Conservation (phyloP, 345 rosid genomes). For the Moricandia moricandioides region DNA sequence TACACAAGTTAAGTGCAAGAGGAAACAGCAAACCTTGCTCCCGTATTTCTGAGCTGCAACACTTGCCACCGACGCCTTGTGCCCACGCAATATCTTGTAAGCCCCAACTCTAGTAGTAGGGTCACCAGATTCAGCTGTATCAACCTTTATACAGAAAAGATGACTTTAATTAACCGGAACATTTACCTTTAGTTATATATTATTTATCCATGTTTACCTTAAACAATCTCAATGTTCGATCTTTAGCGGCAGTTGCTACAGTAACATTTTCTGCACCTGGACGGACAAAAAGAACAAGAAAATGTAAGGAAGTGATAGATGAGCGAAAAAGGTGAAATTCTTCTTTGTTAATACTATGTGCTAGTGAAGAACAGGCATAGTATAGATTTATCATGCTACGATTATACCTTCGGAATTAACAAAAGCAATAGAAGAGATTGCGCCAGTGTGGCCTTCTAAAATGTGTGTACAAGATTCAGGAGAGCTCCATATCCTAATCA, state of each 20-base stretch:
- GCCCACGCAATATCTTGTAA: slow-evolving; percentile 80
- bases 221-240: slow-evolving; percentile 83
- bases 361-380: neutral
- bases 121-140: slow-evolving; percentile 42
- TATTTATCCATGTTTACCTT: slow-evolving; percentile 54
- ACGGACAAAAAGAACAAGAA: slow-evolving; percentile 15
- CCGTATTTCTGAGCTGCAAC: slow-evolving; percentile 67
- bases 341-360: neutral
- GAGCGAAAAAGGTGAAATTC: neutral
- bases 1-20: slow-evolving; percentile 14
- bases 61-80: slow-evolving; percentile 83
- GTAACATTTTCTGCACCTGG: slow-evolving; percentile 50
- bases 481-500: slow-evolving; percentile 74
- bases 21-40: slow-evolving; percentile 53
- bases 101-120: slow-evolving; percentile 54
- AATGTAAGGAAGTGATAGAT: neutral
- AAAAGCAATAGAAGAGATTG: slow-evolving; percentile 69
- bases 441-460: slow-evolving; percentile 75
- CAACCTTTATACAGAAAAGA: slow-evolving; percentile 48
- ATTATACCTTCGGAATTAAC: slow-evolving; percentile 53
- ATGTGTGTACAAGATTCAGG: slow-evolving; percentile 73
- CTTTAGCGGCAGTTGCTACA: slow-evolving; percentile 89
- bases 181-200: neutral
- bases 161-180: slow-evolving; percentile 16
- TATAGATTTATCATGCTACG: neutral